Percentiles rank a stretch among this genome's conserved stretches.
phyloP scores from a whole-genome alignment of 164 flowering plant genomes.

The Hamamelis virginiana region DNA sequence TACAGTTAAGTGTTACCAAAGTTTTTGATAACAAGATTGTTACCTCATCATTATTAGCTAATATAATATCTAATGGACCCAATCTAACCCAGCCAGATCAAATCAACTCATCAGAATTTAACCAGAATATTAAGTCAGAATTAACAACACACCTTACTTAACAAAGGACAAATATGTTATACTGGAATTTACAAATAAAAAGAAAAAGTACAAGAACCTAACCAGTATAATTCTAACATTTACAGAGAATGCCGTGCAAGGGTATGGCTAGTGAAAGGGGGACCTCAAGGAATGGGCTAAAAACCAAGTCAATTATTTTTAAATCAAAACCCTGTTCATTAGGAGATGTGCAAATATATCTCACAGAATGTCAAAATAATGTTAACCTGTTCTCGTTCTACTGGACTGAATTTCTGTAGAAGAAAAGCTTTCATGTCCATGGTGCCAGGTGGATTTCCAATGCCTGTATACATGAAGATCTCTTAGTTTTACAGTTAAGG shows the following conservation, averaged over 20 bases:
- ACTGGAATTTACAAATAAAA: too few species aligned
- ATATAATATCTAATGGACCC: neutral
- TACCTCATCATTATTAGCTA: too few species aligned
- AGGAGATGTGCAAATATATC: neutral
- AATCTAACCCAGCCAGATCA: neutral
- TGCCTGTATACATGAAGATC: conserved; percentile 44
- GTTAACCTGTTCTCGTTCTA: conserved; percentile 73
- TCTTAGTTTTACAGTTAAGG: neutral
- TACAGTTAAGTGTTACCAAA: too few species aligned
- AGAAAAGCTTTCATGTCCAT: conserved; percentile 97
- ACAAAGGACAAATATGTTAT: too few species aligned
- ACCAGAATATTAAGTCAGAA: too few species aligned
- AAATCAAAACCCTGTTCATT: neutral
- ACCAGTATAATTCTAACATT: too few species aligned
- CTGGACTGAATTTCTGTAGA: conserved; percentile 80
- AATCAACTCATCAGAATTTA: too few species aligned
- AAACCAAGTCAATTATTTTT: neutral
- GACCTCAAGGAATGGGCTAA: neutral
- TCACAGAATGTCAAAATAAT: neutral
- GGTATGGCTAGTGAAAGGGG: neutral
- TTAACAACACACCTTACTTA: too few species aligned
- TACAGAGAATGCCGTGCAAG: too few species aligned
- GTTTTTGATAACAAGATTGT: too few species aligned
- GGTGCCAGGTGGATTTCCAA: conserved; percentile 92
- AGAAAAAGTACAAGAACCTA: too few species aligned